Evolutionary conservation across 805 yeast genomes (phyloP).

Genomic region (Ogataea ramenticola): DNA sequence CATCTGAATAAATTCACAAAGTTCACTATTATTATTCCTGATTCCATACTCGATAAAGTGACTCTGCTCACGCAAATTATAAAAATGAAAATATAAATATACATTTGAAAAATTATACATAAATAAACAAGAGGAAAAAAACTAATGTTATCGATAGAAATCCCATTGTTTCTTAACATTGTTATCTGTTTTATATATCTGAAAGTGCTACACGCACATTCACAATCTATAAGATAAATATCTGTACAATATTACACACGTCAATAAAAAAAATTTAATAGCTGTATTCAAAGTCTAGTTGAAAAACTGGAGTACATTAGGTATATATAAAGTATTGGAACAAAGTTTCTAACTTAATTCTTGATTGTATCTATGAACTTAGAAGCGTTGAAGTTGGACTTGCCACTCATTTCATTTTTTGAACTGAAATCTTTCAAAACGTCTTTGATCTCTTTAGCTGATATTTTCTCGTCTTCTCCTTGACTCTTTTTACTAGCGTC

Average conservation of each 20-base stretch:
- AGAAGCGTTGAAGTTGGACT: conserved; percentile 49
- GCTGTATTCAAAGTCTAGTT: too few species aligned
- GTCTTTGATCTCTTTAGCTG: conserved; percentile 37
- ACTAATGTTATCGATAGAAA: too few species aligned
- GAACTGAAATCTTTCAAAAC: conserved; percentile 50
- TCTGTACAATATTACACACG: conserved; percentile 1
- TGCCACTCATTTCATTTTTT: conserved; percentile 49
- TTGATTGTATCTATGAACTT: conserved; percentile 47
- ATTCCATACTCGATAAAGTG: too few species aligned
- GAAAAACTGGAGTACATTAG: too few species aligned
- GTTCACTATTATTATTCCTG: background rate
- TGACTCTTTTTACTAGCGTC: conserved; percentile 23
- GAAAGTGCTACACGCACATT: too few species aligned
- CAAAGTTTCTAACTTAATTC: conserved; percentile 2
- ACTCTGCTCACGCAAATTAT: too few species aligned
- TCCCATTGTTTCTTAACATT: too few species aligned
- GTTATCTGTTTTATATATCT: too few species aligned
- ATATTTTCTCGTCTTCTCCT: conserved; percentile 5
- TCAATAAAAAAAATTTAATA: conserved; percentile 1
- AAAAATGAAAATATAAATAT: too few species aligned
- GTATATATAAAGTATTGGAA: background rate
- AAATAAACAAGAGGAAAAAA: too few species aligned
- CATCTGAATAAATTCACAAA: too few species aligned
- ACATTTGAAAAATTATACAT: too few species aligned
- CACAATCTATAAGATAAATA: background rate